Percentiles rank a stretch among this genome's conserved stretches.
Conservation (phyloP, 805 yeast genomes). For the Myxozyma mucilagina region DNA sequence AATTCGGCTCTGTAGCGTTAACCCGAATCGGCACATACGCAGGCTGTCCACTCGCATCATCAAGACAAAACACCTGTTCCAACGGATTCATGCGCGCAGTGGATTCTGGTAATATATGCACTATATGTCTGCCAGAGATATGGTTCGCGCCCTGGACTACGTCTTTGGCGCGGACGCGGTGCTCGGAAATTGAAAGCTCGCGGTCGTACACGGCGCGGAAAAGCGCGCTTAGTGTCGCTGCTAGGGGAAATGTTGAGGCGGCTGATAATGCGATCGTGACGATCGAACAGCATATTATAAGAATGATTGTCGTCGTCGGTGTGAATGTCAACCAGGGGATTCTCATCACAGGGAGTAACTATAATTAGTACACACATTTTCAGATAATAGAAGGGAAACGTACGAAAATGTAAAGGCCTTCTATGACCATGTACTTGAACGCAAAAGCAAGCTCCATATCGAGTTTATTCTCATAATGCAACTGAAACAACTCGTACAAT, state of each 20-base stretch:
- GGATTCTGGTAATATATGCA: constrained; percentile 87
- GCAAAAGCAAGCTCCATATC: constrained; percentile 59
- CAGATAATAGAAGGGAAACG: not conserved
- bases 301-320: constrained; percentile 54
- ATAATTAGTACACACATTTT: not conserved
- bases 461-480: constrained; percentile 53
- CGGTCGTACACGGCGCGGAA: constrained; percentile 36
- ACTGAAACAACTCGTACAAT: constrained; percentile 63
- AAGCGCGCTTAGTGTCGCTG: constrained; percentile 30
- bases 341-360: constrained; percentile 64
- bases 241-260: constrained; percentile 28
- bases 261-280: constrained; percentile 51
- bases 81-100: constrained; percentile 82
- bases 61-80: constrained; percentile 59
- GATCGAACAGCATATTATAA: constrained; percentile 50
- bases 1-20: constrained; percentile 75
- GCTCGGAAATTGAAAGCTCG: constrained; percentile 42
- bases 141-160: constrained; percentile 49
- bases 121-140: constrained; percentile 81
- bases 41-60: constrained; percentile 33
- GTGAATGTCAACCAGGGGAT: constrained; percentile 73
- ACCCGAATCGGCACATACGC: constrained; percentile 69
- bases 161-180: constrained; percentile 37
- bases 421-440: constrained; percentile 70
- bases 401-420: constrained; percentile 64